Conservation (phyloP, 2,329 filamentous ascomycete genomes). For the Corynespora cassiicola region DNA sequence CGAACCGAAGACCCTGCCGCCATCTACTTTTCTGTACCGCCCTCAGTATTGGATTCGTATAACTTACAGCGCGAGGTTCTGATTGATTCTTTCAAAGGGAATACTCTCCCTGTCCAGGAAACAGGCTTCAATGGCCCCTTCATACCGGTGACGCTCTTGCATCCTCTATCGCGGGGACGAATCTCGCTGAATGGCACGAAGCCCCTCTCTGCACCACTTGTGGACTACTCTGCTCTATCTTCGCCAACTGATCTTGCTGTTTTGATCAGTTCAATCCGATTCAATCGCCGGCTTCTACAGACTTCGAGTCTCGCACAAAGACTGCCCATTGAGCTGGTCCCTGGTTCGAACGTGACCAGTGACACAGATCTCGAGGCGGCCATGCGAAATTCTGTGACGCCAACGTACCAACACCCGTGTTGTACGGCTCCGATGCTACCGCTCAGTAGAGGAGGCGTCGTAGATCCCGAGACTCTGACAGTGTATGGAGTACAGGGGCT, state of each 20-base stretch:
- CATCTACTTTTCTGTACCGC: too few species aligned
- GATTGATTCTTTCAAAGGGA: too few species aligned
- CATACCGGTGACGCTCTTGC: neutral
- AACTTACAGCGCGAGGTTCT: too few species aligned
- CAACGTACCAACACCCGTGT: constrained; percentile 22
- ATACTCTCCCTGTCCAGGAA: constrained; percentile 3
- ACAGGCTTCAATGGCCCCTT: neutral
- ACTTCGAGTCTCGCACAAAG: constrained; percentile 5
- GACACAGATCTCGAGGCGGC: constrained; percentile 3
- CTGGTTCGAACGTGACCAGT: constrained; percentile 4
- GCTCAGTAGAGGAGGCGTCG: constrained; percentile 33
- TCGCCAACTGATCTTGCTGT: constrained; percentile 31
- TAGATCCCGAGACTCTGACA: constrained; percentile 30
- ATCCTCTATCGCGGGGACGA: constrained; percentile 15
- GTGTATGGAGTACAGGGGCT: constrained; percentile 30
- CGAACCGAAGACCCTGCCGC: too few species aligned
- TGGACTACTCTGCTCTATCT: constrained; percentile 31
- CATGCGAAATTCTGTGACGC: neutral
- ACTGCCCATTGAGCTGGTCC: constrained; percentile 3
- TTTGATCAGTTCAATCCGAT: constrained; percentile 24
- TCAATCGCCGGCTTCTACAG: constrained; percentile 15
- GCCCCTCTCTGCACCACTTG: constrained; percentile 26
- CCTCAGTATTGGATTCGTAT: too few species aligned
- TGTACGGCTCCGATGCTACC: constrained; percentile 38
- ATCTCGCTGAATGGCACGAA: constrained; percentile 21